Percentiles rank a stretch among this genome's conserved stretches.
Conservation (phyloP, 148 eudicot genomes). For the Euryodendron excelsum region DNA sequence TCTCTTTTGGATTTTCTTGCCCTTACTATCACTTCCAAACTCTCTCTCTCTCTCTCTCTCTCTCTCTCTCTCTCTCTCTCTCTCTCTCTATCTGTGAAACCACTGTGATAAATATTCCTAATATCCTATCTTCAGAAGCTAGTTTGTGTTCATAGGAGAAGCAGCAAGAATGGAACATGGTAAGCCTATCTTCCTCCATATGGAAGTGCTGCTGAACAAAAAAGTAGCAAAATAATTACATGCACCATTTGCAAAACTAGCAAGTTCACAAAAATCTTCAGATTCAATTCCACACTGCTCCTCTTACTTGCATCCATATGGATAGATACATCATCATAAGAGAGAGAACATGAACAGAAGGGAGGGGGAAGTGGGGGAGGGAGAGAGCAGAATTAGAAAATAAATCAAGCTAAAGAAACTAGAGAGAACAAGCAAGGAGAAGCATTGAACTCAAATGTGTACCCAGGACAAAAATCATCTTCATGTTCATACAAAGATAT, state of each 20-base stretch:
- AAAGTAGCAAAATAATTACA: too few relatives aligned
- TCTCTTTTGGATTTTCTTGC: not conserved
- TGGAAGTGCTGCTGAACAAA: too few relatives aligned
- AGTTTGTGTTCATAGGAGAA: not conserved
- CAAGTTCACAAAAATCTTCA: not conserved
- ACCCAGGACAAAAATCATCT: not conserved
- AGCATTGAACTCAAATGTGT: not conserved
- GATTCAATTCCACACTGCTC: not conserved
- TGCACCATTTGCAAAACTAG: too few relatives aligned
- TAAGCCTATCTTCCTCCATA: too few relatives aligned
- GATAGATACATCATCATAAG: not conserved
- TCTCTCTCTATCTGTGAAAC: not conserved
- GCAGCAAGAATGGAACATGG: not conserved
- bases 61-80: not conserved
- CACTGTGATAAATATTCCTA: not conserved
- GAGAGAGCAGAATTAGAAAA: not conserved
- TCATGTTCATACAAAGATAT: not conserved
- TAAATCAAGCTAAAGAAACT: conserved; percentile 2
- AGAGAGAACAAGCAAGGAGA: not conserved
- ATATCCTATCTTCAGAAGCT: not conserved
- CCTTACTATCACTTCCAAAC: not conserved
- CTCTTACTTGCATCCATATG: not conserved
- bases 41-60: not conserved
- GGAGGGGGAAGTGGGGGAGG: not conserved
- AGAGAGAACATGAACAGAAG: not conserved